Evolutionary conservation across 2,329 filamentous ascomycete genomes (phyloP).

Genomic region (Talaromyces sp.): DNA sequence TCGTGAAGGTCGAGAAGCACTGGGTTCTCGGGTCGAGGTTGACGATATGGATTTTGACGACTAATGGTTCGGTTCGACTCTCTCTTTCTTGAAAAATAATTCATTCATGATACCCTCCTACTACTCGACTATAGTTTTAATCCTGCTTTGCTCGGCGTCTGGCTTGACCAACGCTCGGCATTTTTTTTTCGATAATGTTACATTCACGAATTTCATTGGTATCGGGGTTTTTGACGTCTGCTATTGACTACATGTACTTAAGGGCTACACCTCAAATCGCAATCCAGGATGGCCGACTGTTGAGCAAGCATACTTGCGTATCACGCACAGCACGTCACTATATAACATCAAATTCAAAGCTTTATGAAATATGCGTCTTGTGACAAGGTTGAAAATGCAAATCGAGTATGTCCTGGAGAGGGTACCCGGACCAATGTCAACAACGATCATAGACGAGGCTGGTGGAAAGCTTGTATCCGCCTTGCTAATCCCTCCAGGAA

Average conservation of each 20-base stretch:
- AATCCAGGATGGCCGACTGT: neutral
- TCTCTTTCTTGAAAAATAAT: neutral
- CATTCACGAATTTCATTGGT: neutral
- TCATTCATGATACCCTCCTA: neutral
- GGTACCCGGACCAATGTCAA: too few species aligned
- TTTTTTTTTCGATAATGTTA: neutral
- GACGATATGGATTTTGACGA: slow-evolving; percentile 43
- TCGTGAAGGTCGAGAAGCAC: slow-evolving; percentile 76
- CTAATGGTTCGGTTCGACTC: neutral
- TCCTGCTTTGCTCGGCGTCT: neutral
- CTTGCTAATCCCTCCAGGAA: too few species aligned
- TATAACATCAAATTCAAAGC: neutral
- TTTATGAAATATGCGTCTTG: neutral
- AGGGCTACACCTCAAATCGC: neutral
- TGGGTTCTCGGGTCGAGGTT: slow-evolving; percentile 70
- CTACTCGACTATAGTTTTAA: slow-evolving; percentile 1
- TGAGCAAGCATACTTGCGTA: neutral
- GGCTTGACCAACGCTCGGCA: neutral
- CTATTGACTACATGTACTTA: neutral
- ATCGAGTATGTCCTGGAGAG: too few species aligned
- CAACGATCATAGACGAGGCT: too few species aligned
- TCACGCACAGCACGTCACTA: neutral
- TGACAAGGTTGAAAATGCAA: neutral
- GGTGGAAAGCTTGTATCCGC: too few species aligned
- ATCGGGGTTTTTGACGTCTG: neutral